These are phyloP conservation scores for Boletus sp. DNA, from an alignment of 1,284 basidiomycete species.

Conservation along the genomic window DNA sequence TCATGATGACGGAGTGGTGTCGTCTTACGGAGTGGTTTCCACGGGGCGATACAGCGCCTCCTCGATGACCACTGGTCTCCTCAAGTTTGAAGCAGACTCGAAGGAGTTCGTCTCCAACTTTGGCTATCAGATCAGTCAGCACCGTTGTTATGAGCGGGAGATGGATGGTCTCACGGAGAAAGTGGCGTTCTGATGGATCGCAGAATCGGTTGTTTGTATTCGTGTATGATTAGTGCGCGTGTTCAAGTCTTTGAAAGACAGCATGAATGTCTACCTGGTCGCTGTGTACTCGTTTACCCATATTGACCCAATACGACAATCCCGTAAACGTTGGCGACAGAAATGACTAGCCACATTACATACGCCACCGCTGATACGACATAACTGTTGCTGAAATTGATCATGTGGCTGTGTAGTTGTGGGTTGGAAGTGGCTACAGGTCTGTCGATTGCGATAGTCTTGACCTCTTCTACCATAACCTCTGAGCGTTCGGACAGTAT, in stretches of 20 bases:
- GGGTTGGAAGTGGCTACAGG: background rate
- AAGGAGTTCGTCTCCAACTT: slow-evolving; percentile 60
- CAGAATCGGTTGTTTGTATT: background rate
- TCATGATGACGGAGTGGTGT: slow-evolving; percentile 41
- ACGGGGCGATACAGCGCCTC: slow-evolving; percentile 46
- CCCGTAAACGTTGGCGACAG: slow-evolving; percentile 63
- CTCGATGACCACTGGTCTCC: slow-evolving; percentile 41
- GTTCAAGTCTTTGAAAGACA: background rate
- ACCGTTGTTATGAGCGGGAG: slow-evolving; percentile 62
- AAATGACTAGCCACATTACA: slow-evolving; percentile 53
- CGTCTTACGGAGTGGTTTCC: slow-evolving; percentile 63
- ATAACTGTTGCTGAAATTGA: slow-evolving; percentile 52
- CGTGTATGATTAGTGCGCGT: slow-evolving; percentile 17
- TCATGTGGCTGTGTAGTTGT: slow-evolving; percentile 6
- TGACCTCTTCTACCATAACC: background rate
- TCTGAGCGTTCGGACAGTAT: background rate
- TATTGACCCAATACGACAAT: slow-evolving; percentile 44
- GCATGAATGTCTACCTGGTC: background rate
- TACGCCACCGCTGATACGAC: slow-evolving; percentile 51
- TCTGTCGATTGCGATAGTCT: background rate
- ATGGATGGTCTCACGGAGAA: slow-evolving; percentile 49
- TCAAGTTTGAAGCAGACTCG: slow-evolving; percentile 44
- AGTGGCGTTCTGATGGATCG: slow-evolving; percentile 53
- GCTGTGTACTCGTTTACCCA: background rate
- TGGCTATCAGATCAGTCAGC: slow-evolving; percentile 60